Conservation (phyloP, 257 asterid species). For the Eucommia ulmoides region DNA sequence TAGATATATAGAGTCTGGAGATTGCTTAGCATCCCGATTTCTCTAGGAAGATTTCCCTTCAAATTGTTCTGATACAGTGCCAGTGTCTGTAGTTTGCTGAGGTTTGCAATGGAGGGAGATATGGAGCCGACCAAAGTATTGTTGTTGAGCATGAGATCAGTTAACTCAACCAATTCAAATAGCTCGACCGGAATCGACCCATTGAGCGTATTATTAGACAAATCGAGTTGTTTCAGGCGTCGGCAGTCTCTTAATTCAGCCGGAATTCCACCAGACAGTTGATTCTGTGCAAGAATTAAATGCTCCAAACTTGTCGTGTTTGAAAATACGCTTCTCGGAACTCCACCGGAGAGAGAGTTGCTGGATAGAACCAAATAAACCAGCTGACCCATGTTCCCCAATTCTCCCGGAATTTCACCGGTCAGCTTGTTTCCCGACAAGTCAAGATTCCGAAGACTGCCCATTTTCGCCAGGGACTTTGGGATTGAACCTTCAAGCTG, state of each 20-base stretch:
- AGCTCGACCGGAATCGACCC: not conserved
- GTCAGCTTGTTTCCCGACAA: not conserved
- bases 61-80: not conserved
- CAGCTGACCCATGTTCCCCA: not conserved
- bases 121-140: not conserved
- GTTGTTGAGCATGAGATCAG: not conserved
- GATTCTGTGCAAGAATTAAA: not conserved
- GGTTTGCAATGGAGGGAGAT: not conserved
- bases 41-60: not conserved
- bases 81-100: not conserved
- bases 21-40: not conserved
- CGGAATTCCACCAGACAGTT: not conserved
- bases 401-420: not conserved
- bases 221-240: not conserved
- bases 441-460: not conserved
- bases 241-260: not conserved
- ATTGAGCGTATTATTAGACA: not conserved
- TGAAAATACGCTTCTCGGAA: not conserved
- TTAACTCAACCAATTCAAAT: not conserved
- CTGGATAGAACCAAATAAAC: not conserved
- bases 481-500: not conserved
- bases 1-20: not conserved
- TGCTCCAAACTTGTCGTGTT: not conserved
- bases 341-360: not conserved
- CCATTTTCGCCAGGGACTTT: not conserved